Evolutionary conservation across 148 eudicot genomes (phyloP), one percentile per base, ranked within the genome.

Genomic region (Diospyros lotus): DNA sequence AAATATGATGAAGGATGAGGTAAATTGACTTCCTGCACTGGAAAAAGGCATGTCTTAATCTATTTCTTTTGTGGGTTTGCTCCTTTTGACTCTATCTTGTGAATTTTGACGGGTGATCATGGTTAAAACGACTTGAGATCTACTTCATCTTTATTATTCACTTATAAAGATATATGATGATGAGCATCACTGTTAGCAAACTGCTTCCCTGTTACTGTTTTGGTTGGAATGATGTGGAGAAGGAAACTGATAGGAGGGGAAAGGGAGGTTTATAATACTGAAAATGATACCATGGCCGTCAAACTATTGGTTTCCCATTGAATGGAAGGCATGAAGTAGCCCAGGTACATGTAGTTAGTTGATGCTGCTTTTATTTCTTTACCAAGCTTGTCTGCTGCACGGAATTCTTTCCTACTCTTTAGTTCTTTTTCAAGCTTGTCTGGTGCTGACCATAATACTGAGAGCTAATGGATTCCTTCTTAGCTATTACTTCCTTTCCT

Each of bases 1-100:
- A 13, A 81, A 80, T 89, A 86, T 94, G 90, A 79, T 79, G 75
- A 89, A 92, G 81, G 93, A 89, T 58, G 97, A 94, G 94, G 98
- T 92, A 84, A 79, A 59, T 3, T 60, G 55, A 62, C 50, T 51
- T 28, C 63, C 73, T 50, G 53, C 60, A 39, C 69, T 9, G 64
- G 58, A 56, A 62, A 38, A 74, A 41, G 6, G 68, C 53, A 46
- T 44, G 54, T 46, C 48, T 68, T 69, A 9, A 18, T 73, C 68
- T 44, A 41, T 58, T 28, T 6, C 17, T 13, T 18, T 70, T 55
- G 58, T 55, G 56, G 40, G 12, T 45, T 59, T 38, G 46, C 13
- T 18, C 41, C 0, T 1, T 39, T 4, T 58, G 44, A 9, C 58
- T 69, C 63, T 54, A 6, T 66, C 39, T 64, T 75, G 70, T 56